phyloP scores from a whole-genome alignment of 805 yeast genomes.

The Saccharomycopsis babjevae region DNA sequence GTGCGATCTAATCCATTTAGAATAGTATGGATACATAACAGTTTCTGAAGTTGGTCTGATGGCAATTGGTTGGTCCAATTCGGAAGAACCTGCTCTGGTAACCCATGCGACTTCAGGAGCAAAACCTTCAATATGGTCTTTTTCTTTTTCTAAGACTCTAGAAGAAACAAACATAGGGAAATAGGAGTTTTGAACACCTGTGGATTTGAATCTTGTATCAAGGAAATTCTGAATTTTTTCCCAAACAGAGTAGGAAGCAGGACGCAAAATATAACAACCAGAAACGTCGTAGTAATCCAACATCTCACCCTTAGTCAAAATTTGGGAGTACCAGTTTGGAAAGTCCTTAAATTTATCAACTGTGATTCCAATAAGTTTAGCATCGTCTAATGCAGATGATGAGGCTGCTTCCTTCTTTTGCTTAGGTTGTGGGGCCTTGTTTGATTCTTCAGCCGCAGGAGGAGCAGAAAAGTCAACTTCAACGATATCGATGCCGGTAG shows the following conservation, averaged over 20 bases:
- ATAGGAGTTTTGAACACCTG: constrained; percentile 91
- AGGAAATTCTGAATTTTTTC: constrained; percentile 87
- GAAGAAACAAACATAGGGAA: constrained; percentile 98
- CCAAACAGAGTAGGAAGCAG: constrained; percentile 92
- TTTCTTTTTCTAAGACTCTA: constrained; percentile 89
- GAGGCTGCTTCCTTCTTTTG: constrained; percentile 23
- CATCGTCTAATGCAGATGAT: constrained; percentile 59
- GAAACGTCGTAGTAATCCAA: constrained; percentile 97
- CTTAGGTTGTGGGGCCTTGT: not conserved
- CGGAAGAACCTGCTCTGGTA: constrained; percentile 88
- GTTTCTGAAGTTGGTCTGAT: constrained; percentile 99
- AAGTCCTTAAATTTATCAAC: constrained; percentile 87
- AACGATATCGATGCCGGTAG: constrained; percentile 42
- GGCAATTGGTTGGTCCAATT: constrained; percentile 96
- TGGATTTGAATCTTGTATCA: constrained; percentile 63
- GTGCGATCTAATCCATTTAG: constrained; percentile 98
- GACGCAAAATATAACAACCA: constrained; percentile 96
- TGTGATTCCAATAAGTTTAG: constrained; percentile 91
- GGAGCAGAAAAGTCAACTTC: constrained; percentile 45
- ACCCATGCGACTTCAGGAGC: constrained; percentile 99
- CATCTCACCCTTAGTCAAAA: constrained; percentile 95
- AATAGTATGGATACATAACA: constrained; percentile 98
- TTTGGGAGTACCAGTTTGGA: constrained; percentile 96
- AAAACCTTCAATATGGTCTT: constrained; percentile 97
- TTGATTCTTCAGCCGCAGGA: constrained; percentile 22